Conservation (phyloP, 768 basidiomycete genomes). For the Naganishia onofrii region DNA sequence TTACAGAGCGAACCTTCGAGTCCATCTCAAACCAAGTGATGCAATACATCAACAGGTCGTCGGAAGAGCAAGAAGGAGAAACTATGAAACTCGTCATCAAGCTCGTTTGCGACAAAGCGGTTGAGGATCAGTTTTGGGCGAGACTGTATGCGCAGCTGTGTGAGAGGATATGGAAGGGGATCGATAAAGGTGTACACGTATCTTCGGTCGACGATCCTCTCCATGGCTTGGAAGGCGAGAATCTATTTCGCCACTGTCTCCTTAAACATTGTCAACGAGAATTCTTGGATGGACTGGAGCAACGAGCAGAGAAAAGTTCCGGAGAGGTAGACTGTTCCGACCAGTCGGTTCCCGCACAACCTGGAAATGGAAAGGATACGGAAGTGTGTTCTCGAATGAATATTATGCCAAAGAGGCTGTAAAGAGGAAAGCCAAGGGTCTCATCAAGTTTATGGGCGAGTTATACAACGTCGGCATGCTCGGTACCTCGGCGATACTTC, state of each 20-base stretch:
- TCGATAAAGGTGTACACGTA: slow-evolving; percentile 86
- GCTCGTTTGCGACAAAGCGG: slow-evolving; percentile 94
- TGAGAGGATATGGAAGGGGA: slow-evolving; percentile 90
- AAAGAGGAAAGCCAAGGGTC: slow-evolving; percentile 90
- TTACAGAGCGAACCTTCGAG: slow-evolving; percentile 94
- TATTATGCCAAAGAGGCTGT: slow-evolving; percentile 95
- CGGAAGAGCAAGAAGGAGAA: slow-evolving; percentile 84
- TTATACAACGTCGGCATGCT: slow-evolving; percentile 89
- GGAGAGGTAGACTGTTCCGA: slow-evolving; percentile 81
- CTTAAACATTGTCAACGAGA: slow-evolving; percentile 95
- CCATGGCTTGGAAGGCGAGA: slow-evolving; percentile 71
- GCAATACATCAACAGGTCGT: slow-evolving; percentile 85
- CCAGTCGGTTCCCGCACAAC: slow-evolving; percentile 59
- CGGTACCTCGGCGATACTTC: neutral
- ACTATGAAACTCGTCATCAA: slow-evolving; percentile 93
- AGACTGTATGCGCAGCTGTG: slow-evolving; percentile 97
- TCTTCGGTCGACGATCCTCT: slow-evolving; percentile 75
- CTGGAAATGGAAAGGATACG: slow-evolving; percentile 64
- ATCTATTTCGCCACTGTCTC: slow-evolving; percentile 92
- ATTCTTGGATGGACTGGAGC: slow-evolving; percentile 91
- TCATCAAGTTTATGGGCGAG: slow-evolving; percentile 96
- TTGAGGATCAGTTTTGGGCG: slow-evolving; percentile 90
- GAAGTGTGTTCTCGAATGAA: slow-evolving; percentile 82
- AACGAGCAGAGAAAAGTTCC: slow-evolving; percentile 76
- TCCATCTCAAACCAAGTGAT: slow-evolving; percentile 93